Base-by-base conservation (phyloP, 768 basidiomycete species). In the Collybia nuda region DNA sequence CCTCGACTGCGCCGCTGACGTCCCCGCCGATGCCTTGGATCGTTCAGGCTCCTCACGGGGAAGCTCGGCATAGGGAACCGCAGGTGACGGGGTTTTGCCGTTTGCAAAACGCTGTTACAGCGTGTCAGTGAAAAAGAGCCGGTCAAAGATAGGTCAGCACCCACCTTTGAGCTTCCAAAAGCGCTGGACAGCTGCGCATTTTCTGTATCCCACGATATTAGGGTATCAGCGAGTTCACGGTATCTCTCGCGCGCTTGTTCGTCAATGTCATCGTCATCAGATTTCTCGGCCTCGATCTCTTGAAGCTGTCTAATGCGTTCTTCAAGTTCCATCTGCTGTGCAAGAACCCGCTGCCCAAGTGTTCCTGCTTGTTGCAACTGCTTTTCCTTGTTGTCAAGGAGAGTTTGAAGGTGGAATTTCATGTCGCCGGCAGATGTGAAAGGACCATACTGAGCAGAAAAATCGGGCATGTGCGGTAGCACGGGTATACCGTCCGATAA, bases 311-410 rank as follows among this genome's bases (percentile, higher is more conserved):
- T 77, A 52, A 98, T 91, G 45, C 91, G 82, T 63, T 88, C 86
- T 68, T 97, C 92, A 54, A 98, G 82, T 64, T 96, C 91, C 72
- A 91, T 86, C 70, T 93, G 93, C 74, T 98, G 96, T 17, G 84
- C 81, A 54, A 98, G 85, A 60, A 98, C 84, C 67, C 91, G 88
- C 71, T 97, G 93, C 45, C 96, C 95, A 64, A 98, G 84, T 48
- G 86, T 88, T 32, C 91, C 94, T 4, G 93, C 92, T 56, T 92
- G 88, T 56, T 92, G 86, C 28, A 98, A 86, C 67, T 98, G 93
- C 63, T 85, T 84, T 68, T 94, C 90, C 77, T 98, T 98, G 65
- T 75, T 79, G 71, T 93, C 91, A 58, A 98, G 81, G 51, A 97
- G 84, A 52, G 68, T 70, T 51, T 86, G 82, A 11, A 85, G 74